Conservation (phyloP, 257 asterid species). For the Scutellaria barbata region DNA sequence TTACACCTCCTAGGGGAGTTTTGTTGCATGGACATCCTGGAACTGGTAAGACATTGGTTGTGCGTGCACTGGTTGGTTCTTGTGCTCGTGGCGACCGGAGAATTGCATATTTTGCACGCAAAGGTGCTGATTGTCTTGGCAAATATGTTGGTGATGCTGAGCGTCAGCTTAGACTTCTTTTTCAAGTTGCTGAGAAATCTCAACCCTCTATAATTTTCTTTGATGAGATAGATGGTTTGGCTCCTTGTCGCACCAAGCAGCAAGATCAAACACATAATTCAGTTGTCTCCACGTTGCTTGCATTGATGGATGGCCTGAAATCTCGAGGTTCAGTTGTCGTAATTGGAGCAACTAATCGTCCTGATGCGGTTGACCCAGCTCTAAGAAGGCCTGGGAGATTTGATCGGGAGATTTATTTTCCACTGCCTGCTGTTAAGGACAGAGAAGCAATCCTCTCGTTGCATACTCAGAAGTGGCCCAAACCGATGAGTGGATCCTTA, state of each 20-base stretch:
- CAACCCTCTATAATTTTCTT: constrained; percentile 98
- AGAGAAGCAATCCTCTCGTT: constrained; percentile 88
- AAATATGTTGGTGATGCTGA: constrained; percentile 99
- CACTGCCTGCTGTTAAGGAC: constrained; percentile 88
- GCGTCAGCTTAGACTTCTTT: constrained; percentile 92
- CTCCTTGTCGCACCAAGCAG: constrained; percentile 89
- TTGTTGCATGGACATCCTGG: constrained; percentile 99
- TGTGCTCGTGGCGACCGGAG: constrained; percentile 96
- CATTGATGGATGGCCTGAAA: constrained; percentile 97
- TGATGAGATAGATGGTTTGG: constrained; percentile 99
- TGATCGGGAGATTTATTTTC: constrained; percentile 95
- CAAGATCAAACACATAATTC: constrained; percentile 99
- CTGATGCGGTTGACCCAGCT: constrained; percentile 97
- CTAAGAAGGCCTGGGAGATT: constrained; percentile 98
- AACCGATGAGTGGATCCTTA: constrained; percentile 78
- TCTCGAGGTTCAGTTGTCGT: constrained; percentile 98
- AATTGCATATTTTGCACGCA: constrained; percentile 97
- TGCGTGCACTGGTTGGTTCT: constrained; percentile 96
- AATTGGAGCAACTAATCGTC: constrained; percentile 99
- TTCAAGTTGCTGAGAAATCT: constrained; percentile 98
- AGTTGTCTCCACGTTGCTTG: constrained; percentile 96
- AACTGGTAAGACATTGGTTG: constrained; percentile 97
- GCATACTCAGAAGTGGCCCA: constrained; percentile 96
- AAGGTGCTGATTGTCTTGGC: constrained; percentile 99
- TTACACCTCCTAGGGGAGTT: constrained; percentile 98